Evolutionary conservation across 495 filamentous ascomycete species (phyloP).

Genomic region (Thermochaetoides thermophila): DNA sequence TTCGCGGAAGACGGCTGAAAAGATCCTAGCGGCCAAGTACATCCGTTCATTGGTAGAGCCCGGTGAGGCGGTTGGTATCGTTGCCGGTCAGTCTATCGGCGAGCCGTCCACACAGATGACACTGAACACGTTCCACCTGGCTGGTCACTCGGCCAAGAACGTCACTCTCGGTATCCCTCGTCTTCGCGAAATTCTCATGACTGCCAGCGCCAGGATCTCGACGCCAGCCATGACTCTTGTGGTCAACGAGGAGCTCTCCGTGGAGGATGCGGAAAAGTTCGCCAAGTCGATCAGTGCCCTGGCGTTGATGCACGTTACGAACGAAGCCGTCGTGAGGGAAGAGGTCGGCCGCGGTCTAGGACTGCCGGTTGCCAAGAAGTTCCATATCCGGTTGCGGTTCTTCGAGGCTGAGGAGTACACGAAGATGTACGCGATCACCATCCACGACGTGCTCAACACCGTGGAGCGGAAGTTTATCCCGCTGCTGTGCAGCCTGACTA

Average conservation of each 20-base stretch:
- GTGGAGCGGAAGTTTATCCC: slow-evolving; percentile 71
- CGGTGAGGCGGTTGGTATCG: slow-evolving; percentile 94
- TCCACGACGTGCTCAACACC: slow-evolving; percentile 57
- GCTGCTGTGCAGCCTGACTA: slow-evolving; percentile 48
- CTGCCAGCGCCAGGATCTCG: slow-evolving; percentile 70
- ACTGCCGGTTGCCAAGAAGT: slow-evolving; percentile 63
- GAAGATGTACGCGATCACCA: slow-evolving; percentile 67
- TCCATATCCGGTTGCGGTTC: slow-evolving; percentile 65
- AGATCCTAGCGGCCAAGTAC: slow-evolving; percentile 79
- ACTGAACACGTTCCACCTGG: slow-evolving; percentile 99
- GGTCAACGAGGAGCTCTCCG: slow-evolving; percentile 55
- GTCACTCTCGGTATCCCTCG: slow-evolving; percentile 97
- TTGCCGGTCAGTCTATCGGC: slow-evolving; percentile 90
- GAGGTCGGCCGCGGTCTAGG: slow-evolving; percentile 50
- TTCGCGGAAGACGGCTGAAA: slow-evolving; percentile 62
- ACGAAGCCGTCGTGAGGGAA: slow-evolving; percentile 68
- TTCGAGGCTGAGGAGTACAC: slow-evolving; percentile 75
- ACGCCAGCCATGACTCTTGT: slow-evolving; percentile 87
- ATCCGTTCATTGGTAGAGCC: slow-evolving; percentile 86
- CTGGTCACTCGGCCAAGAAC: slow-evolving; percentile 95
- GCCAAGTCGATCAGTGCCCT: slow-evolving; percentile 87
- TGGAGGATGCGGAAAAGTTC: slow-evolving; percentile 58
- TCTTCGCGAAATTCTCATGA: slow-evolving; percentile 97
- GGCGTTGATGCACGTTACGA: slow-evolving; percentile 70
- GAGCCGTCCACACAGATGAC: slow-evolving; percentile 99